Base-by-base conservation (phyloP, 768 basidiomycete species). In the Tephrocybe sp. region DNA sequence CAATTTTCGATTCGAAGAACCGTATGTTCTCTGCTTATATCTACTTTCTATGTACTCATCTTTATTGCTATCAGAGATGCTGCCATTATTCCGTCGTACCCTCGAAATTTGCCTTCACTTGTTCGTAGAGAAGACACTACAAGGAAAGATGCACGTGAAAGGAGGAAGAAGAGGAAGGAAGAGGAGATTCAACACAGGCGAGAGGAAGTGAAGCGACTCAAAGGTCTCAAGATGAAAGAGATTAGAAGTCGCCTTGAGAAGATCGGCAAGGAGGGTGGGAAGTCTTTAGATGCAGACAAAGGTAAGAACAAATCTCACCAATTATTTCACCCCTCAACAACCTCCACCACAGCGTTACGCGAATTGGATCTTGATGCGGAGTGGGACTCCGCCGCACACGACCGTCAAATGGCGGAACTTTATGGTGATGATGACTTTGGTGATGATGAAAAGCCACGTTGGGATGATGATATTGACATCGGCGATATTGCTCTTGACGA, bases 1-100 rank as follows among this genome's bases (percentile, higher is more conserved):
- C 70, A 98, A 98, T 67, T 97, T 97, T 71, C 84, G 97, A 45
- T 99, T 92, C 64, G 95, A 99, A 66, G 95, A 99, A 67, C 88
- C 91, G 82, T 92, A 60, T 60, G 92, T 83, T 50, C 39, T 12
- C 29, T 51, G 30, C 8, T 64, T 61, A 23, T 57, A 57, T 10
- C 37, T 37, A 36, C 38, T 12, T 29, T 27, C 23, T n/a, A 21
- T 18, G 40, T 3, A 3, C 25, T 48, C 18, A 46, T 45, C 13
- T 7, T 3, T 30, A 12, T 4, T 31, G 39, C 15, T 27, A 21
- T 15, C 48, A 91, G 90, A 29, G 82, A 80, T 24, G 84, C 84
- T 2, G 73, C 77, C 4, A 70, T 76, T 21, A 87, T 94, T 46
- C 59, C 76, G 45, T 73, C 88, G 0, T 89, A 88, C 68, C 92